phyloP scores from a whole-genome alignment of 1,284 basidiomycete genomes.

The Fomitopsis pinicola region DNA sequence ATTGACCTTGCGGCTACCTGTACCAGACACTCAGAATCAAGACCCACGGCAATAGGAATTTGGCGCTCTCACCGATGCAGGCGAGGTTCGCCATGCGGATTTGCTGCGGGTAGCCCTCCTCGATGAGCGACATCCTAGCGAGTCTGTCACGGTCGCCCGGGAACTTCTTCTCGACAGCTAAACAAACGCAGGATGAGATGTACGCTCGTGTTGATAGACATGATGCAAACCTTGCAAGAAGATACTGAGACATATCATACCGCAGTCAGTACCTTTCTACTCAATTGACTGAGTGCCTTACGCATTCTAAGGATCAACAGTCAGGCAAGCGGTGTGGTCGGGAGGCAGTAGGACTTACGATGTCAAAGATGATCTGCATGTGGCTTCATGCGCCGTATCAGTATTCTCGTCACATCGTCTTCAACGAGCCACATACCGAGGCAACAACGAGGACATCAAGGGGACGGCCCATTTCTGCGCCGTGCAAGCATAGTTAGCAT shows the following conservation, averaged over 20 bases:
- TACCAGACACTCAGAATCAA: neutral
- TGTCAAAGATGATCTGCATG: conserved; percentile 88
- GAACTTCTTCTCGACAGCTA: conserved; percentile 84
- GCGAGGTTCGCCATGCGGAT: conserved; percentile 88
- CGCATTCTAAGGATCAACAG: conserved; percentile 40
- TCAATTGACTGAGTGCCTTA: conserved; percentile 22
- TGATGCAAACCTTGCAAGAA: conserved; percentile 54
- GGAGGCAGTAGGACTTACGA: conserved; percentile 42
- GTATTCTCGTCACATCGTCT: neutral
- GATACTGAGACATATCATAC: conserved; percentile 31
- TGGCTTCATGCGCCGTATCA: conserved; percentile 35
- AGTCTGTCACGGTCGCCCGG: conserved; percentile 81
- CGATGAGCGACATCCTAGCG: conserved; percentile 84
- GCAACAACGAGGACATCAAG: conserved; percentile 77
- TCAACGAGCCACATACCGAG: conserved; percentile 31
- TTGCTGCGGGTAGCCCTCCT: conserved; percentile 82
- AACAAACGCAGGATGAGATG: conserved; percentile 20
- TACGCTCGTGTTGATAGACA: neutral
- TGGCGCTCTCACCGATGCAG: conserved; percentile 52
- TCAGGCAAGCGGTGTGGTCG: conserved; percentile 6
- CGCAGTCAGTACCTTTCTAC: neutral
- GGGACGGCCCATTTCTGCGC: conserved; percentile 82
- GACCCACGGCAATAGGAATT: neutral
- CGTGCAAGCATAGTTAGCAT: neutral
- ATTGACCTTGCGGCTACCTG: conserved; percentile 84